Percentiles rank a stretch among this genome's conserved stretches.
phyloP scores from a whole-genome alignment of 257 asterid species.

The Henckelia pumila region DNA sequence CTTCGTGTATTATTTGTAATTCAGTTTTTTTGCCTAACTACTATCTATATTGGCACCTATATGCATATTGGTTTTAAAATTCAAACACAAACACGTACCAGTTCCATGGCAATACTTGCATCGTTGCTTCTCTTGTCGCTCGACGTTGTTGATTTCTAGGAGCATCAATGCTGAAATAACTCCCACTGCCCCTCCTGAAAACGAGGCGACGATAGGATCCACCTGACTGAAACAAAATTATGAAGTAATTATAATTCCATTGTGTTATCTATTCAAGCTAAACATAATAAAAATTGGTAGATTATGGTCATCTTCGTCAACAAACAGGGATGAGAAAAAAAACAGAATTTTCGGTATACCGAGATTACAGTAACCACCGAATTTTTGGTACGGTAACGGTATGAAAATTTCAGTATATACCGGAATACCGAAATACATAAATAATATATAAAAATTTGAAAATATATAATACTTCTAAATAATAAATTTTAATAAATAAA shows the following conservation, averaged over 20 bases:
- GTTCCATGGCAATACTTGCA: conserved; percentile 95
- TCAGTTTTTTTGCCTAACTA: too few species aligned
- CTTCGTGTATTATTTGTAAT: too few species aligned
- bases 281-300: conserved; percentile 9
- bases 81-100: conserved; percentile 39
- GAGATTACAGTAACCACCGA: too few species aligned
- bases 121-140: conserved; percentile 82
- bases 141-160: conserved; percentile 78
- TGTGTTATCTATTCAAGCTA: not conserved
- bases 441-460: too few species aligned
- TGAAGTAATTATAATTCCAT: conserved; percentile 17
- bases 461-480: too few species aligned
- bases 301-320: not conserved
- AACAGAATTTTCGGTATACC: too few species aligned
- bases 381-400: too few species aligned
- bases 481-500: too few species aligned
- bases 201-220: conserved; percentile 93
- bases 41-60: too few species aligned
- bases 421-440: too few species aligned
- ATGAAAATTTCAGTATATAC: too few species aligned
- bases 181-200: conserved; percentile 98
- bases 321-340: too few species aligned
- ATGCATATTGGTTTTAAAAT: not conserved
- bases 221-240: conserved; percentile 63
- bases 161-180: conserved; percentile 83